These are phyloP conservation scores for Neonectria faginata DNA, from an alignment of 2,329 filamentous ascomycete genomes.

Conservation along the genomic window DNA sequence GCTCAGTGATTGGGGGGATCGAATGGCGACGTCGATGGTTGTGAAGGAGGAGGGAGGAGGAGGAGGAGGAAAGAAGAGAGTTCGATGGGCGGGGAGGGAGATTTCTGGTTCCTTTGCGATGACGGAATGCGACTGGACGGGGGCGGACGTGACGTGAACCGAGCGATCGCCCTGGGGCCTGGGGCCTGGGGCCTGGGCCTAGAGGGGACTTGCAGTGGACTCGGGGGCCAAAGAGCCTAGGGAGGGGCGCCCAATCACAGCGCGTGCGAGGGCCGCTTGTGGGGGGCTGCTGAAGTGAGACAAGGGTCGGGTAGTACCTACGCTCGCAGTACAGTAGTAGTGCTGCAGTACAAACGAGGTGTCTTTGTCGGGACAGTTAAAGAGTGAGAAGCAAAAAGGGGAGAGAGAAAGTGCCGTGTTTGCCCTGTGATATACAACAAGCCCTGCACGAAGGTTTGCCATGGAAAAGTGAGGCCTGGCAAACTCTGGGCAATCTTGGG, in stretches of 20 bases:
- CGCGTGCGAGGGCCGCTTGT: constrained; percentile 14
- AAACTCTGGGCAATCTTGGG: background rate
- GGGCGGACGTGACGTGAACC: constrained; percentile 6
- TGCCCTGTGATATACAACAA: background rate
- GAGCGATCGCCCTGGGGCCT: constrained; percentile 18
- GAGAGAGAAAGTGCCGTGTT: background rate
- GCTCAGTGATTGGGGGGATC: constrained; percentile 2
- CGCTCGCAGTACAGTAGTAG: background rate
- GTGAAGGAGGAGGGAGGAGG: constrained; percentile 4
- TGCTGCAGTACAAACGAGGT: constrained; percentile 6
- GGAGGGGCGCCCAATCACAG: background rate
- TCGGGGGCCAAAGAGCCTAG: constrained; percentile 9
- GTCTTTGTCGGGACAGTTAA: background rate
- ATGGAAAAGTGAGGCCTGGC: background rate
- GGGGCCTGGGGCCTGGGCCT: constrained; percentile 20
- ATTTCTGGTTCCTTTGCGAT: constrained; percentile 39
- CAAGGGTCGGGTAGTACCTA: background rate
- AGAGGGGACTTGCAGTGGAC: constrained; percentile 5
- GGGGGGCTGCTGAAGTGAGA: constrained; percentile 5
- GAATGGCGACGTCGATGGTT: constrained; percentile 13
- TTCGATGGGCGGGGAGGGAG: constrained; percentile 31
- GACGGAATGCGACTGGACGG: constrained; percentile 41
- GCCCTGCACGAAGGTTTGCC: background rate
- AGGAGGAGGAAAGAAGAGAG: constrained; percentile 21
- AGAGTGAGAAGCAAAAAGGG: background rate